Conservation (phyloP, 2,329 filamentous ascomycete species). For the Colletotrichum sp. region DNA sequence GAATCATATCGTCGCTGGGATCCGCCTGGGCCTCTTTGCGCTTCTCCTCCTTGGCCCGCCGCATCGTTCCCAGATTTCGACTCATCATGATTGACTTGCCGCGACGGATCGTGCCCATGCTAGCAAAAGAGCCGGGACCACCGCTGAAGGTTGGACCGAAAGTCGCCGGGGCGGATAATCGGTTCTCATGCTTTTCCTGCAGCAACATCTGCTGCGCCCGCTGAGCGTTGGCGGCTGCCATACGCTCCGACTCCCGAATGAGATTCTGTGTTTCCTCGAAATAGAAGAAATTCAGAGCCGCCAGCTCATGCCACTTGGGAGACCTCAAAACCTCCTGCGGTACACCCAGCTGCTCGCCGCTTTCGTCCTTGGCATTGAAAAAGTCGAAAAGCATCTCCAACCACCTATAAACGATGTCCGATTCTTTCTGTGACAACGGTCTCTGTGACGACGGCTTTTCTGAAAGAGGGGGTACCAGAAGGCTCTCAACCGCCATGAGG, state of each 20-base stretch:
- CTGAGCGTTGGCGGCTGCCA: conserved; percentile 86
- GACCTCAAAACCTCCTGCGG: conserved; percentile 92
- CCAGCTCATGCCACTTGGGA: conserved; percentile 97
- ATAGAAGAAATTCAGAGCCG: conserved; percentile 98
- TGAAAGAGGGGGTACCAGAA: conserved; percentile 91
- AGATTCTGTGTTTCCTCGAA: conserved; percentile 90
- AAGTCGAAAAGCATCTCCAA: conserved; percentile 89
- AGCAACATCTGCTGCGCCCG: conserved; percentile 73
- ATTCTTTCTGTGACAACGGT: conserved; percentile 82
- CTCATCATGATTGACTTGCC: conserved; percentile 90
- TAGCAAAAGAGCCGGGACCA: conserved; percentile 60
- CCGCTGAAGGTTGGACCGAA: conserved; percentile 56
- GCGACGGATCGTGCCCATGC: conserved; percentile 69
- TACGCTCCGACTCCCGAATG: conserved; percentile 93
- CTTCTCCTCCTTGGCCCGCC: conserved; percentile 94
- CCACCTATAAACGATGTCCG: conserved; percentile 96
- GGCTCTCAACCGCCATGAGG: conserved; percentile 84
- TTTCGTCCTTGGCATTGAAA: conserved; percentile 91
- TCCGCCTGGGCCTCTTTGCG: conserved; percentile 94
- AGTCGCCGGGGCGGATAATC: conserved; percentile 68
- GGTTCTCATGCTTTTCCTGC: conserved; percentile 47
- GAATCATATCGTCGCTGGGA: conserved; percentile 96
- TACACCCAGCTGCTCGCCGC: conserved; percentile 83
- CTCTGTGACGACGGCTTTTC: conserved; percentile 91
- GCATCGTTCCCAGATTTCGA: conserved; percentile 95